Percentiles rank a stretch among this genome's conserved stretches.
phyloP scores from a whole-genome alignment of 169 alveolate genomes.

The Toxoplasma gondii region DNA sequence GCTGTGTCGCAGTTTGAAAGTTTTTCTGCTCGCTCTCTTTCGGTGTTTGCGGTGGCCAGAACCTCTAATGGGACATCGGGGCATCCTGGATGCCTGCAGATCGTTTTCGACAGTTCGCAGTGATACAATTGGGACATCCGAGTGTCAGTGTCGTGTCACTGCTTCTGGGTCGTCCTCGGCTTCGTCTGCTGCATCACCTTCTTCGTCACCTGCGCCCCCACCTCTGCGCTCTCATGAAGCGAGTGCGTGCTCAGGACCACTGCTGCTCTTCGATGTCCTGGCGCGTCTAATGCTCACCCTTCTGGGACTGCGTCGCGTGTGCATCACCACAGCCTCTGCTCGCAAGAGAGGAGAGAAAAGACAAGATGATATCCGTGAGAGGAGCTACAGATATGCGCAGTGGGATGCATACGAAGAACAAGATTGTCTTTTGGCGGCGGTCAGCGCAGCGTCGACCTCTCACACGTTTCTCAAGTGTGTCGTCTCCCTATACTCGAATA shows the following conservation, averaged over 20 bases:
- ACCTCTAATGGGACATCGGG: background rate
- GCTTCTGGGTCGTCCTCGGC: background rate
- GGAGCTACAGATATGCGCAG: background rate
- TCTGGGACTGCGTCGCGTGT: background rate
- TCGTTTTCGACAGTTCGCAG: background rate
- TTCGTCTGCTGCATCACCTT: background rate
- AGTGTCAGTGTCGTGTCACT: background rate
- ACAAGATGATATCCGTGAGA: background rate
- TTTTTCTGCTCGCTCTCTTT: background rate
- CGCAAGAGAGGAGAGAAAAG: background rate
- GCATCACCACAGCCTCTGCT: background rate
- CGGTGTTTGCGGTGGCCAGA: constrained; percentile 15
- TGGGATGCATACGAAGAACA: background rate
- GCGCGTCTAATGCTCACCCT: constrained; percentile 10
- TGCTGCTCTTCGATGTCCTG: constrained; percentile 9
- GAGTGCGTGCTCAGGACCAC: background rate
- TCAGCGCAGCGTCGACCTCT: constrained; percentile 28
- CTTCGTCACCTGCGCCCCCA: background rate
- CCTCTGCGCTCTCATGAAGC: constrained; percentile 31
- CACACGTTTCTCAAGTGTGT: background rate
- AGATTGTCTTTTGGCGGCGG: background rate
- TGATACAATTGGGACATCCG: background rate
- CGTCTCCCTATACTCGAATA: background rate
- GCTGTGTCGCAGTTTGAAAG: background rate
- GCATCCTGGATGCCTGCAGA: background rate